A percentile compares a stretch with the other conserved stretches of the same genome.
Conservation (phyloP, 2,329 filamentous ascomycete species). For the Talaromyces sp. region DNA sequence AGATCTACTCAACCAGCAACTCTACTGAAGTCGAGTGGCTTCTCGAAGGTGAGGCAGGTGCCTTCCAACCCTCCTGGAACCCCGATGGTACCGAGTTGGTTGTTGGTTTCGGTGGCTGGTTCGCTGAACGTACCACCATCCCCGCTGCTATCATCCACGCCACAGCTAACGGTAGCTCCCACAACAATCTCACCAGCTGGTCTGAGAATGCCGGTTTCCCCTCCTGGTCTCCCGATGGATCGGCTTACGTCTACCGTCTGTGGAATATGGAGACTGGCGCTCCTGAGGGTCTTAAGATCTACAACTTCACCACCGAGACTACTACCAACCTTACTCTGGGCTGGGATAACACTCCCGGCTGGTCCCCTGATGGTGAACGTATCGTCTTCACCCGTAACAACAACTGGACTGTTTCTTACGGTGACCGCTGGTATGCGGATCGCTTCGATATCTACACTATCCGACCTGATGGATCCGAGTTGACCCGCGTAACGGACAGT, state of each 20-base stretch:
- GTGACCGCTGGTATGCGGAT: slow-evolving; percentile 1
- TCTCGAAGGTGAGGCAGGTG: slow-evolving; percentile 38
- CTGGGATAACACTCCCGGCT: slow-evolving; percentile 22
- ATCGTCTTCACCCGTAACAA: slow-evolving; percentile 24
- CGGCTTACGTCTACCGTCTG: slow-evolving; percentile 14
- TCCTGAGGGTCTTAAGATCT: background rate
- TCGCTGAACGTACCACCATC: slow-evolving; percentile 4
- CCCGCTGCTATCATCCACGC: slow-evolving; percentile 2
- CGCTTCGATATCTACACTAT: slow-evolving; percentile 48
- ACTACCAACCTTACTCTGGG: slow-evolving; percentile 11
- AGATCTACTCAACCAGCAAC: slow-evolving; percentile 9
- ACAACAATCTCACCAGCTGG: slow-evolving; percentile 2
- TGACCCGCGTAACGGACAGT: slow-evolving; percentile 25
- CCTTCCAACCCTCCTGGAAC: slow-evolving; percentile 41
- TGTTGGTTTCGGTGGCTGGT: slow-evolving; percentile 11
- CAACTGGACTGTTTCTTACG: slow-evolving; percentile 8
- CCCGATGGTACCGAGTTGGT: slow-evolving; percentile 42
- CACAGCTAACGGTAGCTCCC: slow-evolving; percentile 3
- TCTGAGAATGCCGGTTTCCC: slow-evolving; percentile 5
- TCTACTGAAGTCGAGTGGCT: slow-evolving; percentile 17
- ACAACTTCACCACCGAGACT: slow-evolving; percentile 15
- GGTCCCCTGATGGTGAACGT: slow-evolving; percentile 18
- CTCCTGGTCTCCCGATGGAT: slow-evolving; percentile 19
- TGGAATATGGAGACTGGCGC: slow-evolving; percentile 4
- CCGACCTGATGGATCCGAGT: slow-evolving; percentile 43